These are phyloP conservation scores for Butyriboletus loyo DNA, from an alignment of 768 basidiomycete species.

Conservation along the genomic window DNA sequence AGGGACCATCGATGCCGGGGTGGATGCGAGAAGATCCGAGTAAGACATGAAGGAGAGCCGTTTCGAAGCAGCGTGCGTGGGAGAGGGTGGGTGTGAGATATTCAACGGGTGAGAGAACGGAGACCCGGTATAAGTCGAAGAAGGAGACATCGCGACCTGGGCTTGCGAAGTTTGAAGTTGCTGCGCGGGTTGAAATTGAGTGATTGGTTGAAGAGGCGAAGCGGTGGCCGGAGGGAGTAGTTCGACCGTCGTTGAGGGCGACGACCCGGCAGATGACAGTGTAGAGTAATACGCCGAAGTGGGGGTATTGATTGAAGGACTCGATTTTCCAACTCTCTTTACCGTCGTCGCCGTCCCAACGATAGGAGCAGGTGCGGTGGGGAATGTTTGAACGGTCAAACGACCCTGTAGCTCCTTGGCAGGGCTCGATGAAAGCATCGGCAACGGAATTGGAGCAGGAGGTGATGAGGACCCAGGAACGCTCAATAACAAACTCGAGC, in stretches of 20 bases:
- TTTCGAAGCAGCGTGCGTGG: slow-evolving; percentile 50
- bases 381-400: slow-evolving; percentile 25
- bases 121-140: slow-evolving; percentile 27
- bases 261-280: slow-evolving; percentile 35
- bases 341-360: not conserved
- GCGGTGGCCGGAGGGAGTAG: slow-evolving; percentile 27
- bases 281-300: slow-evolving; percentile 50
- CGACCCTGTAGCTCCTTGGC: slow-evolving; percentile 17
- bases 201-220: slow-evolving; percentile 21
- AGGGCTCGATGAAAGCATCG: slow-evolving; percentile 30
- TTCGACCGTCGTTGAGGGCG: slow-evolving; percentile 37
- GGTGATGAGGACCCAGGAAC: slow-evolving; percentile 40
- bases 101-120: slow-evolving; percentile 24
- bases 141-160: slow-evolving; percentile 16
- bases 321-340: slow-evolving; percentile 16
- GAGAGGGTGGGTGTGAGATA: slow-evolving; percentile 41
- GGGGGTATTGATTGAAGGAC: slow-evolving; percentile 40
- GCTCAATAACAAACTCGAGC: slow-evolving; percentile 47
- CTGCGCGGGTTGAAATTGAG: slow-evolving; percentile 14
- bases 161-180: slow-evolving; percentile 11
- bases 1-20: slow-evolving; percentile 68
- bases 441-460: slow-evolving; percentile 14
- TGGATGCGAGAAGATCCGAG: slow-evolving; percentile 75
- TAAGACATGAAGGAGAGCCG: slow-evolving; percentile 90
- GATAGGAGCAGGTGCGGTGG: slow-evolving; percentile 7